Percentiles rank a stretch among this genome's conserved stretches.
phyloP scores from a whole-genome alignment of 768 basidiomycete species.

The Lactarius pseudohatsudake region DNA sequence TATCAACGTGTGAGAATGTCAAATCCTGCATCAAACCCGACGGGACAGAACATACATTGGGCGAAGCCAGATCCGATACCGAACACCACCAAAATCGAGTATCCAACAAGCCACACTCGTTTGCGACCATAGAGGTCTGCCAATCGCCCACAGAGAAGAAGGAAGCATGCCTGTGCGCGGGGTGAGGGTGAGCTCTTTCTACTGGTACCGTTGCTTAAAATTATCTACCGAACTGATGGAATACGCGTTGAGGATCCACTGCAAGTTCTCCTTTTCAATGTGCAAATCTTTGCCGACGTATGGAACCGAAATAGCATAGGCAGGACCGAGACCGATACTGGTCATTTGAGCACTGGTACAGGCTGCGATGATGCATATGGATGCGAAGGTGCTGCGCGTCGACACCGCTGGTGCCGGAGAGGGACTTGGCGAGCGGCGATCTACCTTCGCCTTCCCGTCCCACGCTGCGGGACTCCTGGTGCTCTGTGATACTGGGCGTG shows the following conservation, averaged over 20 bases:
- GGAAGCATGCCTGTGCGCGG: slow-evolving; percentile 65
- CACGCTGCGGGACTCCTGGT: neutral
- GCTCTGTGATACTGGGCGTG: neutral
- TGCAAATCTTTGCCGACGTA: slow-evolving; percentile 42
- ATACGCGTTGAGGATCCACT: slow-evolving; percentile 71
- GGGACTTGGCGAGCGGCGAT: no score
- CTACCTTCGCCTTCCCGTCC: neutral
- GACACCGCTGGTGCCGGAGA: neutral
- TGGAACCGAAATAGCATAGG: slow-evolving; percentile 35
- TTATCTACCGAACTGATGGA: slow-evolving; percentile 58
- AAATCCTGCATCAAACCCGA: neutral
- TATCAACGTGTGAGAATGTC: neutral
- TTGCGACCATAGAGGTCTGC: slow-evolving; percentile 82
- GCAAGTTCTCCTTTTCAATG: slow-evolving; percentile 51
- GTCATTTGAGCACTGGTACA: slow-evolving; percentile 37
- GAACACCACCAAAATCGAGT: slow-evolving; percentile 51
- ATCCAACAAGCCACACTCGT: slow-evolving; percentile 61
- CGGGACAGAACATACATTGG: slow-evolving; percentile 39
- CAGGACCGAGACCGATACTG: slow-evolving; percentile 32
- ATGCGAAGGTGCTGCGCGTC: slow-evolving; percentile 13
- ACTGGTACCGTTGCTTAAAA: neutral
- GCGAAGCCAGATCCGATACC: slow-evolving; percentile 67
- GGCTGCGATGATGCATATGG: slow-evolving; percentile 31
- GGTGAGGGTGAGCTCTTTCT: neutral
- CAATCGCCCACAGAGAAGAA: slow-evolving; percentile 74